Conservation (phyloP, 768 basidiomycete species). For the Saitozyma podzolica region DNA sequence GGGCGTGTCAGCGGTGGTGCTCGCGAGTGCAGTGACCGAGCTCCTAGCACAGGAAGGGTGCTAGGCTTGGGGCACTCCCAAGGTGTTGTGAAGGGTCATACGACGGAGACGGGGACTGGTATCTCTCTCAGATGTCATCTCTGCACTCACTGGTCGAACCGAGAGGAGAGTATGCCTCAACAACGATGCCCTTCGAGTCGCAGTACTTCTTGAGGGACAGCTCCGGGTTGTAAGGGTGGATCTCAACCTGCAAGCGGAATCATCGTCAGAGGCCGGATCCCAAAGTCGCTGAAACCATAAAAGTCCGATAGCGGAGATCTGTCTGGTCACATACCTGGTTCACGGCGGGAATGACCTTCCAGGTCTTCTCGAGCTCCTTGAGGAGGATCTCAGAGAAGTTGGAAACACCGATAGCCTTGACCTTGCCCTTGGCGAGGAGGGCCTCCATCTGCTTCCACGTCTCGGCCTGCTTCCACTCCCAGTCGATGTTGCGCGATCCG, state of each 20-base stretch:
- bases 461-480: slow-evolving; percentile 69
- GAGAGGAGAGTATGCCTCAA: slow-evolving; percentile 67
- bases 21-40: not conserved
- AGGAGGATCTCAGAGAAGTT: slow-evolving; percentile 71
- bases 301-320: too few relatives aligned
- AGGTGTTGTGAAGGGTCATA: too few relatives aligned
- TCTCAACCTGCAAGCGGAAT: slow-evolving; percentile 56
- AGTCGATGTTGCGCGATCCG: slow-evolving; percentile 63
- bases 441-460: slow-evolving; percentile 79
- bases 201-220: slow-evolving; percentile 62
- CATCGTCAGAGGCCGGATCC: slow-evolving; percentile 13
- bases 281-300: not conserved
- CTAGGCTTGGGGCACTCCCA: too few relatives aligned
- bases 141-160: slow-evolving; percentile 44
- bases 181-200: slow-evolving; percentile 61
- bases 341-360: slow-evolving; percentile 65
- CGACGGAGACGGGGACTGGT: too few relatives aligned
- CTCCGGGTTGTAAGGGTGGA: slow-evolving; percentile 72
- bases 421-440: slow-evolving; percentile 56
- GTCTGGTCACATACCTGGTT: slow-evolving; percentile 60
- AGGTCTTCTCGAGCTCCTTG: slow-evolving; percentile 67
- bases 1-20: not conserved
- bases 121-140: too few relatives aligned
- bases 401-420: slow-evolving; percentile 62
- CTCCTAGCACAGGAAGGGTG: too few relatives aligned